Conservation (phyloP, 2,329 filamentous ascomycete species). For the Nemania serpens region DNA sequence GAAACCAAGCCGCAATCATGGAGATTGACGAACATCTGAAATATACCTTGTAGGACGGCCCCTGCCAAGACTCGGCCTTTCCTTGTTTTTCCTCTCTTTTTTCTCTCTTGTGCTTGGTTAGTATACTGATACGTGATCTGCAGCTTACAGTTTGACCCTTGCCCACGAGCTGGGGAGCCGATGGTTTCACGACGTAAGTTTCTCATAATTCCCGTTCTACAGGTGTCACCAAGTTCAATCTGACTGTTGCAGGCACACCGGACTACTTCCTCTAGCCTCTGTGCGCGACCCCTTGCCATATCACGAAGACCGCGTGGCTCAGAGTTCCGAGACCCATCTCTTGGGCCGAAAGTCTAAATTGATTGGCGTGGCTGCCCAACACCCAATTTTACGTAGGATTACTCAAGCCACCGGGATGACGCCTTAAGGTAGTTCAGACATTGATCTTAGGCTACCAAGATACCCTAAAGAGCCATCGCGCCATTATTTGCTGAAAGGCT, state of each 20-base stretch:
- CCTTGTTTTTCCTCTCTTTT: background rate
- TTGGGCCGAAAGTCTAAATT: slow-evolving; percentile 13
- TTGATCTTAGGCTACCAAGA: slow-evolving; percentile 18
- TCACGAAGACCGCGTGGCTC: slow-evolving; percentile 23
- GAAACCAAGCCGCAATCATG: slow-evolving; percentile 99
- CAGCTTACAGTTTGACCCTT: slow-evolving; percentile 98
- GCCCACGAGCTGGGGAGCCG: slow-evolving; percentile 93
- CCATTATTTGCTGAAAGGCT: slow-evolving; percentile 14
- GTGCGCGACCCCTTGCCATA: slow-evolving; percentile 17
- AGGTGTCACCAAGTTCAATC: slow-evolving; percentile 19
- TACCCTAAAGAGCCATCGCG: slow-evolving; percentile 19
- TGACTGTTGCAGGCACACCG: slow-evolving; percentile 69
- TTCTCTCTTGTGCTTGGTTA: background rate
- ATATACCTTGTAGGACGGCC: slow-evolving; percentile 88
- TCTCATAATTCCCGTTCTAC: background rate
- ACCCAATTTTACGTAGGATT: slow-evolving; percentile 26
- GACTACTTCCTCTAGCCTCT: slow-evolving; percentile 92
- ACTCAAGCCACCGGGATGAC: slow-evolving; percentile 19
- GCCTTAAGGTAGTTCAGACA: slow-evolving; percentile 19
- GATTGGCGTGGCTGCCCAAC: slow-evolving; percentile 16
- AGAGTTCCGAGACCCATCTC: slow-evolving; percentile 26
- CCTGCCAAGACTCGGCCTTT: background rate
- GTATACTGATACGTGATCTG: slow-evolving; percentile 21
- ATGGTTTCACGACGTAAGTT: slow-evolving; percentile 91
- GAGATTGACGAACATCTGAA: slow-evolving; percentile 99